Evolutionary conservation across 495 filamentous ascomycete species (phyloP).

Genomic region (Daldinia vernicosa): DNA sequence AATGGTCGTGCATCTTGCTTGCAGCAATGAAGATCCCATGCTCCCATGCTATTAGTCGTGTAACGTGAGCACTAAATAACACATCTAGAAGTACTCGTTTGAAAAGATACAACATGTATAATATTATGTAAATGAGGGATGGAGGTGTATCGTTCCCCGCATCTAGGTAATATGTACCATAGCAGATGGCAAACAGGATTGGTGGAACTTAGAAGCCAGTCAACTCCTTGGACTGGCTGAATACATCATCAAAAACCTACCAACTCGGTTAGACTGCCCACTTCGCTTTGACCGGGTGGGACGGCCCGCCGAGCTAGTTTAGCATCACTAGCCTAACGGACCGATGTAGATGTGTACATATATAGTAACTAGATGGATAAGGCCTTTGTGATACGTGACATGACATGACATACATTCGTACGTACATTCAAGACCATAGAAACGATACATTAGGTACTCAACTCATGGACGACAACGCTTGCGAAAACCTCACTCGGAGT

Average conservation of each 20-base stretch:
- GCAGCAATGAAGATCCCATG: slow-evolving; percentile 19
- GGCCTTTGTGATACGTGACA: neutral
- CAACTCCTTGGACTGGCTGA: neutral
- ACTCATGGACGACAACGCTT: neutral
- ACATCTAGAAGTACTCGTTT: slow-evolving; percentile 25
- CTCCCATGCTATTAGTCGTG: slow-evolving; percentile 10
- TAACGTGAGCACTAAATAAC: slow-evolving; percentile 14
- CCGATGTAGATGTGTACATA: slow-evolving; percentile 1
- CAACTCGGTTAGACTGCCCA: slow-evolving; percentile 5
- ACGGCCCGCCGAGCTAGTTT: slow-evolving; percentile 35
- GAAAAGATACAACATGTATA: slow-evolving; percentile 26
- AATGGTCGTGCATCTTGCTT: slow-evolving; percentile 29
- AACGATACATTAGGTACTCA: slow-evolving; percentile 3
- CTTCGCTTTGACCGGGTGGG: slow-evolving; percentile 18
- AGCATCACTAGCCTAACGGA: slow-evolving; percentile 12
- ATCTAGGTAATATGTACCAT: slow-evolving; percentile 4
- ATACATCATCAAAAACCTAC: neutral
- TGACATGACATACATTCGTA: neutral
- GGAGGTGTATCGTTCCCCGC: slow-evolving; percentile 16
- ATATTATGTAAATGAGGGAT: neutral
- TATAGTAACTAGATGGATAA: neutral
- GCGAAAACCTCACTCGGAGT: slow-evolving; percentile 10
- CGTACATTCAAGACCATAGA: slow-evolving; percentile 1
- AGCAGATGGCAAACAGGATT: slow-evolving; percentile 2
- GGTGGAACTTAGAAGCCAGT: slow-evolving; percentile 8